Evolutionary conservation across 805 yeast genomes (phyloP), one percentile per base, ranked within the genome.

Genomic region (Brettanomyces anomalus): DNA sequence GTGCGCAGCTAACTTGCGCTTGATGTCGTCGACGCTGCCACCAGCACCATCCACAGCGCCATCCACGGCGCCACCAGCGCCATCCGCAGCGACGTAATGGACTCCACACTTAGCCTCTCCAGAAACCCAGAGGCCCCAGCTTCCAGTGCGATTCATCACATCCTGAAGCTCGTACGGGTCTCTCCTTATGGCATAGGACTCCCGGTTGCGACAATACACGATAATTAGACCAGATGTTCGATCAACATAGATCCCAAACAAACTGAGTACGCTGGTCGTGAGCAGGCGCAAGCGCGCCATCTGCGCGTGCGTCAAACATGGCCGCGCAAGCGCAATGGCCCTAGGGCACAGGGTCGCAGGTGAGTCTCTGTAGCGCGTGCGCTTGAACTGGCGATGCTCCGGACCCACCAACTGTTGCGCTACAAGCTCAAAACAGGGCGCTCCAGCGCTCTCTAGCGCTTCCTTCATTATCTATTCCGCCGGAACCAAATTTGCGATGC

Each of bases 181-280:
- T 10, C 46, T 48, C 34, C 61, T 34, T 3, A 60, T 44, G 2
- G 58, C 49, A 37, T 54, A 54, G 0, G 62, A 56, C n/a, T 44
- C 39, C 38, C 51, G 53, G 17, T 44, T 43, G 4, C 33, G 13
- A 33, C 57, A 53, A 26, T 45, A 35, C 3, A 59, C 58, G 8
- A 58, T 34, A 1, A 57, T 32, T 2, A 56, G 15, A 6, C 49
- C 44, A 3, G 56, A 50, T 4, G 50, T 45, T 4, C 31, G 16
- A 36, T 57, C 60, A 3, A 57, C 20, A 37, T 57, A 57, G 2
- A 60, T 39, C 1, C 63, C 64, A 45, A 53, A 57, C 8, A 57
- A 31, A 37, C 61, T 55, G 19, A 57, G 38, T 7, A 48, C 43
- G 3, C 45, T 47, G 1, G 58, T 48, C 3, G 62, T 49, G 14